Base-by-base conservation (phyloP, 2,329 filamentous ascomycete species). In the Ceratocystis lukuohia region DNA sequence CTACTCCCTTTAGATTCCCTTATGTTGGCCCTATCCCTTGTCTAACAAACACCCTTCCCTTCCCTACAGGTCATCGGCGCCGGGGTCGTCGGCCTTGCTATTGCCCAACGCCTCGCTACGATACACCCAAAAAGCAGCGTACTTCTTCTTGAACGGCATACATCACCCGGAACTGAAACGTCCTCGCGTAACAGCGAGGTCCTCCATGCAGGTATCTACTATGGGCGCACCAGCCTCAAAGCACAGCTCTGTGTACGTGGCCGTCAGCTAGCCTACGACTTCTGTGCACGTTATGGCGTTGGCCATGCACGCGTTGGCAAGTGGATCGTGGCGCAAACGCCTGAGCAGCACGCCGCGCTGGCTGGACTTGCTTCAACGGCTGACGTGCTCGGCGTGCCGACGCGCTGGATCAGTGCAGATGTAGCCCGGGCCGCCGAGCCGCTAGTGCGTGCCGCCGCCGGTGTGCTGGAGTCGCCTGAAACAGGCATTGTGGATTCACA, bases 141-240 rank as follows among this genome's bases (percentile, higher is more conserved):
- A 0, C 80, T 96, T 12, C 79, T 96, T 65, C 84, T 96, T 1
- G 92, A 96, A 76, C 85, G 88, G 30, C 89, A 96, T 78, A 76
- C 80, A 25, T 80, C 82, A 63, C 80, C 89, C 30, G 92, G 92
- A 62, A 93, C 85, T 33, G 92, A 70, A 77, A 96, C 91, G 0
- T 92, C 88, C 69, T 89, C 88, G 70, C 86, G 92, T 70, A 96
- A 96, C 78, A 93, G 88, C 73, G 92, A 97, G 82, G 93, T 97
- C 66, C 95, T 99, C 71, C 94, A 99, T 75, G 94, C 90, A 0
- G 94, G 94, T 15, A 82, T 97, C 69, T 97, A 96, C 81, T 96
- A 96, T 76, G 89, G 88, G 17, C 74, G 80, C 5, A 76, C 77
- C 50, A 87, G 86, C 1, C 83, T 96, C 65, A 99, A 99, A 77